Evolutionary conservation across 108 stramenopile species (phyloP).

Genomic region (Epithemia pelagica): DNA sequence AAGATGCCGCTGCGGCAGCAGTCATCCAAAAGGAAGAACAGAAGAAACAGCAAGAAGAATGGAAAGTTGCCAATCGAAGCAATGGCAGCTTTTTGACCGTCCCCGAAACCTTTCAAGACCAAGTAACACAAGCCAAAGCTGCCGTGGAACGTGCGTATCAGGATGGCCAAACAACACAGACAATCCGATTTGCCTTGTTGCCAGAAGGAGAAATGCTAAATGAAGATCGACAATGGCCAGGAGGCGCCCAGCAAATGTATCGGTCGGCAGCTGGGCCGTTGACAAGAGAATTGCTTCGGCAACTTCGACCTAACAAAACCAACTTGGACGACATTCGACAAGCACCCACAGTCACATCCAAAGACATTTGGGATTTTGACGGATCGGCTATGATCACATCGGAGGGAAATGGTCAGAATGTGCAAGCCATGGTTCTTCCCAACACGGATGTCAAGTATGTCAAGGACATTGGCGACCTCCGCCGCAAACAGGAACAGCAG

Average conservation of each 20-base stretch:
- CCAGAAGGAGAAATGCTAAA: slow-evolving; percentile 40
- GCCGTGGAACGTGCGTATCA: slow-evolving; percentile 68
- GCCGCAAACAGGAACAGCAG: not conserved
- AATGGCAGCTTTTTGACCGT: slow-evolving; percentile 40
- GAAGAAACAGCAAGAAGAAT: slow-evolving; percentile 3
- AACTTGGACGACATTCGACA: slow-evolving; percentile 12
- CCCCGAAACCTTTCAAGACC: slow-evolving; percentile 42
- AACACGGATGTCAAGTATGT: slow-evolving; percentile 79
- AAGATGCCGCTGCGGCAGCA: not conserved
- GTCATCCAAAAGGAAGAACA: slow-evolving; percentile 8
- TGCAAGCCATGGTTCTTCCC: slow-evolving; percentile 72
- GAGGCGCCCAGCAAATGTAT: slow-evolving; percentile 83
- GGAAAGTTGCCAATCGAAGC: not conserved
- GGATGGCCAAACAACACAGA: slow-evolving; percentile 66
- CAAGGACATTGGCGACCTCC: slow-evolving; percentile 57
- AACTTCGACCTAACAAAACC: slow-evolving; percentile 26
- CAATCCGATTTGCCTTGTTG: slow-evolving; percentile 66
- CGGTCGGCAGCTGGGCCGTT: slow-evolving; percentile 65
- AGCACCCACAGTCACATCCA: slow-evolving; percentile 36
- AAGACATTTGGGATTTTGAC: slow-evolving; percentile 87
- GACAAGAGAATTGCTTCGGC: slow-evolving; percentile 48
- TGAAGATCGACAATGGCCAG: slow-evolving; percentile 70
- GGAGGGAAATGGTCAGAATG: slow-evolving; percentile 38
- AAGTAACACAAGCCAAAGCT: slow-evolving; percentile 56
- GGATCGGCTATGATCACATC: slow-evolving; percentile 62